Conservation (phyloP, 352 stramenopile genomes). For the Pythium aphanidermatum region DNA sequence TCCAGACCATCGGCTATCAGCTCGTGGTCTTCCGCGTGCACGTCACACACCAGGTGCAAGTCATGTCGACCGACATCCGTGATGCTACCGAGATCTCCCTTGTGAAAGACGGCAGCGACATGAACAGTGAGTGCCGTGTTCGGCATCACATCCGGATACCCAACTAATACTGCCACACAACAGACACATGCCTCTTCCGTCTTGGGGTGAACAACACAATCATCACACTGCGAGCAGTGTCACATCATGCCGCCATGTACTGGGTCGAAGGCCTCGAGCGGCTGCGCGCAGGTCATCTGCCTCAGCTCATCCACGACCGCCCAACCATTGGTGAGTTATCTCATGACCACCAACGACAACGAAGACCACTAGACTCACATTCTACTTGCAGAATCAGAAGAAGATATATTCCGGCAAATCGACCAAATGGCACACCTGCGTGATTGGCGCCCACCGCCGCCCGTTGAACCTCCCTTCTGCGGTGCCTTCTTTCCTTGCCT, state of each 20-base stretch:
- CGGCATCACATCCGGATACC: not conserved
- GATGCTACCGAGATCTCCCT: slow-evolving; percentile 52
- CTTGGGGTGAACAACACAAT: slow-evolving; percentile 61
- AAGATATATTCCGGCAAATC: slow-evolving; percentile 71
- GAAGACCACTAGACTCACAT: too few relatives aligned
- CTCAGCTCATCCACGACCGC: slow-evolving; percentile 38
- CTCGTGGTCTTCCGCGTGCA: slow-evolving; percentile 64
- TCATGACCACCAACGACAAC: not conserved
- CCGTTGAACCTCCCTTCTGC: slow-evolving; percentile 25
- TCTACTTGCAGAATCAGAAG: slow-evolving; percentile 45
- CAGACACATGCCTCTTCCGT: slow-evolving; percentile 31
- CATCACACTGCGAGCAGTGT: slow-evolving; percentile 64
- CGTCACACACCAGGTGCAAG: slow-evolving; percentile 57
- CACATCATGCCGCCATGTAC: slow-evolving; percentile 53
- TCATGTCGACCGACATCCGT: slow-evolving; percentile 70
- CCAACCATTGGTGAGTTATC: slow-evolving; percentile 31
- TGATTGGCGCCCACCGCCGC: slow-evolving; percentile 40
- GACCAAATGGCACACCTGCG: slow-evolving; percentile 48
- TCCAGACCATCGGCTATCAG: slow-evolving; percentile 65
- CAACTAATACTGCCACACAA: too few relatives aligned
- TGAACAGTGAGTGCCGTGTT: slow-evolving; percentile 2
- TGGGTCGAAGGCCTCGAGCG: slow-evolving; percentile 62
- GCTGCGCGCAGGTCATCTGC: slow-evolving; percentile 37
- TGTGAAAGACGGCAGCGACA: slow-evolving; percentile 22
- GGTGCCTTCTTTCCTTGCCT: slow-evolving; percentile 19